Conservation (phyloP, 2,329 filamentous ascomycete species). For the Penicillium italicum region DNA sequence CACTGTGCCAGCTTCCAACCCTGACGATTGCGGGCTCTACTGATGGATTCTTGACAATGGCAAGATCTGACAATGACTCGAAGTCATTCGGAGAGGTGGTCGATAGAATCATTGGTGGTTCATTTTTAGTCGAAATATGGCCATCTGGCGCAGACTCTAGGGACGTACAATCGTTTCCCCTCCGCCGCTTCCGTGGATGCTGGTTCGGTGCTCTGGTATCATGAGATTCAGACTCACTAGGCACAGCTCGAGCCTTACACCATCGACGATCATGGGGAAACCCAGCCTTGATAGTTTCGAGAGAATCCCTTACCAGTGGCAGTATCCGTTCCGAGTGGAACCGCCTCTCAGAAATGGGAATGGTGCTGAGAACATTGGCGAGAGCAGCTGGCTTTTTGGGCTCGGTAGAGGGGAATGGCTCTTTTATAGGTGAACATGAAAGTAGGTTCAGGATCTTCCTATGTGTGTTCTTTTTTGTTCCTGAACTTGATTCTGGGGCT, state of each 20-base stretch:
- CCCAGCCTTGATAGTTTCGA: slow-evolving; percentile 30
- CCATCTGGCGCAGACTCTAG: not conserved
- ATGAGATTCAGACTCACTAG: slow-evolving; percentile 5
- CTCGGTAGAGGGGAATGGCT: slow-evolving; percentile 49
- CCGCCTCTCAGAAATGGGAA: slow-evolving; percentile 31
- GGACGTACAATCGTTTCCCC: not conserved
- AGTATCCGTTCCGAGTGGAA: slow-evolving; percentile 29
- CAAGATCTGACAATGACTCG: slow-evolving; percentile 22
- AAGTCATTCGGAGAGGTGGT: slow-evolving; percentile 32
- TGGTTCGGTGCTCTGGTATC: not conserved
- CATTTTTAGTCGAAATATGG: not conserved
- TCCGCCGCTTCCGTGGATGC: not conserved
- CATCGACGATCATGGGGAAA: slow-evolving; percentile 21
- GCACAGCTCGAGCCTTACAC: slow-evolving; percentile 31
- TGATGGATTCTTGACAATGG: slow-evolving; percentile 33
- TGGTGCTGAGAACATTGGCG: slow-evolving; percentile 37
- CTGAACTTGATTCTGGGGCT: not conserved
- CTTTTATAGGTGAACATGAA: slow-evolving; percentile 45
- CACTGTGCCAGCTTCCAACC: slow-evolving; percentile 14
- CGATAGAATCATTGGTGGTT: slow-evolving; percentile 35
- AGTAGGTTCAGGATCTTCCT: slow-evolving; percentile 31
- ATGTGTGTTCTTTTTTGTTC: not conserved
- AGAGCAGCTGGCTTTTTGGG: slow-evolving; percentile 50
- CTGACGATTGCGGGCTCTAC: slow-evolving; percentile 10
- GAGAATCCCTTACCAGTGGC: slow-evolving; percentile 39